Base-by-base conservation (phyloP, 768 basidiomycete genomes). In the Cytidiella melzeri region DNA sequence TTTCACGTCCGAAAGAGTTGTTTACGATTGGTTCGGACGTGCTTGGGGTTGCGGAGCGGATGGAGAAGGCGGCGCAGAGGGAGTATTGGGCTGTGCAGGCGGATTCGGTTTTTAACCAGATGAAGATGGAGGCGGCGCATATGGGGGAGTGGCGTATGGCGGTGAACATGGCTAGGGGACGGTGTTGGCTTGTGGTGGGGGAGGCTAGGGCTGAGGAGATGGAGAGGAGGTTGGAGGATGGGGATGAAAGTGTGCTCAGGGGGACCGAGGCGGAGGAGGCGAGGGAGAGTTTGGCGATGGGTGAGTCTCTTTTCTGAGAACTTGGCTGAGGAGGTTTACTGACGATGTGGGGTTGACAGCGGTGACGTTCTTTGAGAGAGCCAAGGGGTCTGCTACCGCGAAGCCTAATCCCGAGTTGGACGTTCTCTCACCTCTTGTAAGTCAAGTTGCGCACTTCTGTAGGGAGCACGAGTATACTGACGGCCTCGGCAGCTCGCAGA, bases 21-120 rank as follows among this genome's bases (percentile, higher is more conserved):
- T 81, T 73, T 64, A 80, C 79, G 19, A 77, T 84, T 52, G 83
- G 78, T 5, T 71, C 75, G 9, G 79, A 81, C 55, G 79, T 84
- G 18, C 69, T 85, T 18, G 67, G 75, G 30, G 68, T 83, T 34
- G 74, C 82, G 0, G 82, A 84, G 57, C 79, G 78, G 41, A 67
- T 84, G 13, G 62, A 69, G 0, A 47, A 56, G 3, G 59, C 75
- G 1, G 56, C 65, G 0, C 73, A 79, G 54, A 71, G 83, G 30
- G 67, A 70, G 40, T 67, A 71, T 39, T 84, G 81, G 81, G 81
- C 80, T 0, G 48, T 59, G 1, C 83, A 79, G 76, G 80, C 82
- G 3, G 81, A 83, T 54, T 69, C 73, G 6, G 70, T 85, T 10
- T 75, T 84, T 55, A 65, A 69, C 40, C 81, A 84, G 69, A 81